Percentiles rank a stretch among this genome's conserved stretches.
Conservation (phyloP, 352 stramenopile genomes). For the Peronospora destructor region DNA sequence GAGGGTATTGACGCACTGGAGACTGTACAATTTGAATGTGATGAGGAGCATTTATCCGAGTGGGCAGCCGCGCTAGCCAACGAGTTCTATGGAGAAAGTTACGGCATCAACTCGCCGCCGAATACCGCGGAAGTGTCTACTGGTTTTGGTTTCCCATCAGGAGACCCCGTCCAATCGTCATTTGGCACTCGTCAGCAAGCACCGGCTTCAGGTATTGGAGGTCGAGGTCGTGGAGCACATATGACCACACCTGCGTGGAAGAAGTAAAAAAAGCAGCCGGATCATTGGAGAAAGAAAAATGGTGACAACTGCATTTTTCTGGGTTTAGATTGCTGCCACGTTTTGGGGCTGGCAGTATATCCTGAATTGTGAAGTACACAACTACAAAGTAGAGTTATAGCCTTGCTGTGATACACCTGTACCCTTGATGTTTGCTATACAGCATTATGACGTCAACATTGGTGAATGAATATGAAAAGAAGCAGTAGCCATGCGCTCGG, state of each 20-base stretch:
- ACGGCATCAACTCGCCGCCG: conserved; percentile 61
- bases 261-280: conserved; percentile 3
- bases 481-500: too few relatives aligned
- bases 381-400: neutral
- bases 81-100: conserved; percentile 80
- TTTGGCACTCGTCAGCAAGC: conserved; percentile 14
- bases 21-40: conserved; percentile 62
- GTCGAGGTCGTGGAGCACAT: conserved; percentile 34
- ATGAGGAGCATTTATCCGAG: conserved; percentile 48
- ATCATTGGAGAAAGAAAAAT: neutral
- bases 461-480: too few relatives aligned
- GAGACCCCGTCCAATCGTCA: conserved; percentile 18
- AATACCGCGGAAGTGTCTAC: conserved; percentile 9
- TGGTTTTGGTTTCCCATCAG: conserved; percentile 8
- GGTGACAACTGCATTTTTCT: neutral
- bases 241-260: conserved; percentile 18
- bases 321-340: neutral
- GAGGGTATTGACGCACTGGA: conserved; percentile 77
- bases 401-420: too few relatives aligned
- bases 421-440: too few relatives aligned
- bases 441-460: too few relatives aligned
- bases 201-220: conserved; percentile 23
- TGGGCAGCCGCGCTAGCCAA: conserved; percentile 74
- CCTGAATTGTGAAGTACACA: neutral
- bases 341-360: too few relatives aligned